A percentile compares a stretch with the other conserved stretches of the same genome.
Conservation (phyloP, 1,284 basidiomycete genomes). For the Stygiomarasmius scandens region DNA sequence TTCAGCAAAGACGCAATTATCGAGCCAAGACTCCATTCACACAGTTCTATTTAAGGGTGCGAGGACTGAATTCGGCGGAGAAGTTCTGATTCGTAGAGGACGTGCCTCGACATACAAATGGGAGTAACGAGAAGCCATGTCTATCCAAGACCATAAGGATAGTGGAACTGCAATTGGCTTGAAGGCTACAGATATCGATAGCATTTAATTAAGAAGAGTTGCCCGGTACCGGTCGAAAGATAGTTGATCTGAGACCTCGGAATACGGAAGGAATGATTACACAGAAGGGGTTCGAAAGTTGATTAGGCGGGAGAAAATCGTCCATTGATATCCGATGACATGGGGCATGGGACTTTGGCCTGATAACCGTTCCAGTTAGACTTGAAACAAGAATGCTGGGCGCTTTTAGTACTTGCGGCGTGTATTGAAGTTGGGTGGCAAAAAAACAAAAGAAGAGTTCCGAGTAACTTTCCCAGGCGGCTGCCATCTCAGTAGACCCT, state of each 20-base stretch:
- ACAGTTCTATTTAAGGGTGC: slow-evolving; percentile 1
- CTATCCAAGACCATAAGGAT: neutral
- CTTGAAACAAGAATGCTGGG: too few relatives aligned
- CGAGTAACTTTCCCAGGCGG: neutral
- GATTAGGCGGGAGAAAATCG: too few relatives aligned
- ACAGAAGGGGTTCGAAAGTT: neutral
- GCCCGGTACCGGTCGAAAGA: neutral
- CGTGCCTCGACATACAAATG: neutral
- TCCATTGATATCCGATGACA: too few relatives aligned
- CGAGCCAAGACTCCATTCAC: neutral
- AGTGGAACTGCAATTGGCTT: neutral
- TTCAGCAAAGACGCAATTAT: neutral
- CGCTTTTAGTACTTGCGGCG: too few relatives aligned
- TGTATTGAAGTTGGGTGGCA: too few relatives aligned
- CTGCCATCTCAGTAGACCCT: neutral
- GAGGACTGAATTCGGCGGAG: neutral
- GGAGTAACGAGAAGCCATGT: neutral
- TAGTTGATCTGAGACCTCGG: neutral
- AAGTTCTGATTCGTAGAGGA: neutral
- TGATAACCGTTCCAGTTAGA: too few relatives aligned
- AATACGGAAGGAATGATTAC: neutral
- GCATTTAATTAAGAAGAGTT: neutral
- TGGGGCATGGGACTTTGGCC: too few relatives aligned
- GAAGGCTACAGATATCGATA: neutral
- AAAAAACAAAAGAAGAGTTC: too few relatives aligned